Percentiles rank a stretch among this genome's conserved stretches.
These are phyloP conservation scores for Fraxinus platypoda DNA, from an alignment of 305 asterid genomes.

Conservation along the genomic window DNA sequence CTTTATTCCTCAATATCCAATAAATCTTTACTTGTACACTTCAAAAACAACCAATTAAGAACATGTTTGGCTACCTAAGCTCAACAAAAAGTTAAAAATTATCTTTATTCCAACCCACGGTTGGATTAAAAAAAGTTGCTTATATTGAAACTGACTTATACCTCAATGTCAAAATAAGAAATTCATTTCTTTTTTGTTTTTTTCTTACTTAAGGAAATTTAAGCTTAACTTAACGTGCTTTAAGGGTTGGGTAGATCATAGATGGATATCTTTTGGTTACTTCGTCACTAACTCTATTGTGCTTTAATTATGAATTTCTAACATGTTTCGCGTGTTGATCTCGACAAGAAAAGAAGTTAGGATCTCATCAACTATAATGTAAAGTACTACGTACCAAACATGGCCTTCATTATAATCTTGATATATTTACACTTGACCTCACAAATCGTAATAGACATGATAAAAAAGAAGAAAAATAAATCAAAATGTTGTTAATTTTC, in stretches of 20 bases:
- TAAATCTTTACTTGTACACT: constrained; percentile 14
- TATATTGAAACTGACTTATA: neutral
- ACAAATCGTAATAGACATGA: neutral
- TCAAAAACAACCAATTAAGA: neutral
- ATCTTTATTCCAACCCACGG: neutral
- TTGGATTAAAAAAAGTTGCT: neutral
- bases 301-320: neutral
- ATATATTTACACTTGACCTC: neutral
- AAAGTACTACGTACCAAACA: neutral
- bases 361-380: neutral
- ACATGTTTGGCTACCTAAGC: neutral
- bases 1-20: constrained; percentile 19
- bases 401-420: neutral
- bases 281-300: neutral
- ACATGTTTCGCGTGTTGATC: neutral
- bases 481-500: neutral
- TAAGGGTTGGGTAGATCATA: neutral
- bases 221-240: neutral
- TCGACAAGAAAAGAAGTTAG: neutral
- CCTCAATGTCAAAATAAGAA: neutral
- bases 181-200: too few relatives aligned
- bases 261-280: neutral
- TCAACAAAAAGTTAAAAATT: neutral
- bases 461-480: neutral
- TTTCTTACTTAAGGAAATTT: neutral